A percentile compares a stretch with the other conserved stretches of the same genome.
These are phyloP conservation scores for Arthroderma sp. DNA, from an alignment of 2,329 filamentous ascomycete species.

Conservation along the genomic window DNA sequence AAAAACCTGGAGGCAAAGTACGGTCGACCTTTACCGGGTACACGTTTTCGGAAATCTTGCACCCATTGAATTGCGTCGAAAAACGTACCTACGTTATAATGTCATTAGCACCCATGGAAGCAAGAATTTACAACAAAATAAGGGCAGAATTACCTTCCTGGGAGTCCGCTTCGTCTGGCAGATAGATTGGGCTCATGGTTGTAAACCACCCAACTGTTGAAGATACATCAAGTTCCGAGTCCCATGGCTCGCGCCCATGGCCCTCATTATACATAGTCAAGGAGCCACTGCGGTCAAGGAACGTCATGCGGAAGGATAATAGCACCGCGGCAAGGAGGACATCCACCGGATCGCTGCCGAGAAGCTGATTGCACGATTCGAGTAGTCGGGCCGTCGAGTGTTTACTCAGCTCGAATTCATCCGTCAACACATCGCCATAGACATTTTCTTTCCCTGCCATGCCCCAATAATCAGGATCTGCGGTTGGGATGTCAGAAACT, in stretches of 20 bases:
- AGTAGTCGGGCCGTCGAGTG: slow-evolving; percentile 20
- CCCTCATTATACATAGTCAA: slow-evolving; percentile 38
- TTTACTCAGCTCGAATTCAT: slow-evolving; percentile 21
- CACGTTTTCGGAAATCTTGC: slow-evolving; percentile 26
- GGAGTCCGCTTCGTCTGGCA: slow-evolving; percentile 11
- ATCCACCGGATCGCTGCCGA: slow-evolving; percentile 26
- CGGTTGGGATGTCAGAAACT: slow-evolving; percentile 18
- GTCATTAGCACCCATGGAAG: not conserved
- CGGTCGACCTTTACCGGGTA: slow-evolving; percentile 19
- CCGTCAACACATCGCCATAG: slow-evolving; percentile 23
- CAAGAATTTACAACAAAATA: not conserved
- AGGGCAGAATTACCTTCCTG: not conserved
- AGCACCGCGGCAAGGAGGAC: slow-evolving; percentile 25
- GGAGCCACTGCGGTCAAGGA: slow-evolving; percentile 25
- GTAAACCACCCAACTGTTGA: slow-evolving; percentile 40
- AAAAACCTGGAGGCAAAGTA: slow-evolving; percentile 24
- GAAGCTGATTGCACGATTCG: slow-evolving; percentile 18
- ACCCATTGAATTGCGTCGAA: slow-evolving; percentile 23
- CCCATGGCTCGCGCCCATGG: slow-evolving; percentile 36
- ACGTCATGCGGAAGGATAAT: slow-evolving; percentile 32
- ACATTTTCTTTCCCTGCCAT: slow-evolving; percentile 20
- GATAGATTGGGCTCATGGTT: slow-evolving; percentile 31
- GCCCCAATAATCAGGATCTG: slow-evolving; percentile 25
- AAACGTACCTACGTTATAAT: slow-evolving; percentile 12
- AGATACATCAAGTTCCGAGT: slow-evolving; percentile 32